Conservation (phyloP, 805 yeast species). For the Cyberlindnera maritima region DNA sequence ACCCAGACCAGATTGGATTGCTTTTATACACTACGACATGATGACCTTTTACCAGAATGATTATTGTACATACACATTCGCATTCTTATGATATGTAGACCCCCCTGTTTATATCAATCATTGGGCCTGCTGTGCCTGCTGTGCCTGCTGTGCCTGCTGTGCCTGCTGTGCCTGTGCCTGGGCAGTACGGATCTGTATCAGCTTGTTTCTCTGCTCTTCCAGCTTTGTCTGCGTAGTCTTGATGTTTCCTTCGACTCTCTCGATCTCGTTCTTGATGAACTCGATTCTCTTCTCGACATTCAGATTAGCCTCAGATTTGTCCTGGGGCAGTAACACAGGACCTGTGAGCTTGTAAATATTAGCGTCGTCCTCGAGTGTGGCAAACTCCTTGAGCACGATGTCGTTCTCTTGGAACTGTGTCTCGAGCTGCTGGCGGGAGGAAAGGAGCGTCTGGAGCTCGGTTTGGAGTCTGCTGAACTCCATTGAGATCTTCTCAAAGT, state of each 20-base stretch:
- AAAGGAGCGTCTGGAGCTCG: conserved; percentile 49
- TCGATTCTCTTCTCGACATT: conserved; percentile 90
- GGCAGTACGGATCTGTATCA: conserved; percentile 43
- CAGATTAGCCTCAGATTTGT: conserved; percentile 70
- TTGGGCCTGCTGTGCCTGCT: conserved; percentile 2
- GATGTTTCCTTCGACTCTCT: conserved; percentile 71
- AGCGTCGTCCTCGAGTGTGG: conserved; percentile 58
- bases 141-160: conserved; percentile 8
- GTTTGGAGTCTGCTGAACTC: conserved; percentile 46
- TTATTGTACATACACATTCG: not conserved
- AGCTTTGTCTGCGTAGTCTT: conserved; percentile 50
- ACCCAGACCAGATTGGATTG: not conserved
- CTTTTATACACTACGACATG: not conserved
- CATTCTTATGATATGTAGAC: no score
- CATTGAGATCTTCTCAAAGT: conserved; percentile 43
- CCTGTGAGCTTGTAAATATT: conserved; percentile 89
- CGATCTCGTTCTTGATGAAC: conserved; percentile 77
- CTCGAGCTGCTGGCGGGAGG: conserved; percentile 82
- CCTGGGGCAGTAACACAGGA: conserved; percentile 89
- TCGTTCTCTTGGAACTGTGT: conserved; percentile 93
- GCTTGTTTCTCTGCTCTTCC: conserved; percentile 56
- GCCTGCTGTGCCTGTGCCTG: conserved; percentile 7
- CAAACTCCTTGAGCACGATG: conserved; percentile 83
- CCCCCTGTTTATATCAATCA: no score
- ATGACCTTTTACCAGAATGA: not conserved